phyloP scores from a whole-genome alignment of 805 yeast genomes.

The Candida patagonica region DNA sequence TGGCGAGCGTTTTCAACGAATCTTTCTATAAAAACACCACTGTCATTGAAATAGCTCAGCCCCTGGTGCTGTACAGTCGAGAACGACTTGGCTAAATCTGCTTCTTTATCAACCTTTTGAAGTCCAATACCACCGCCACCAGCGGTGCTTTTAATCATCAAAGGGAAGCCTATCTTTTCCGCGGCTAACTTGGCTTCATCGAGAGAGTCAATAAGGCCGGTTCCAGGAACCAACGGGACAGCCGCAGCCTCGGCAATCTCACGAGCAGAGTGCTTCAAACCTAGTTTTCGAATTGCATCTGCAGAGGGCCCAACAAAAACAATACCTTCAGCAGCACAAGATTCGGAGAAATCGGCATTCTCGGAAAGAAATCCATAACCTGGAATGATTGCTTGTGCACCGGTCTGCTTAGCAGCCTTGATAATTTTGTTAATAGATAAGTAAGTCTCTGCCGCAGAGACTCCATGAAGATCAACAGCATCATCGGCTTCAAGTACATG shows the following conservation, averaged over 20 bases:
- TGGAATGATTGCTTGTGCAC: slow-evolving; percentile 93
- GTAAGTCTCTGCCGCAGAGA: slow-evolving; percentile 85
- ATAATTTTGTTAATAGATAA: slow-evolving; percentile 77
- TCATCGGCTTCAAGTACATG: slow-evolving; percentile 81
- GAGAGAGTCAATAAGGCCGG: slow-evolving; percentile 65
- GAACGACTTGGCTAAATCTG: slow-evolving; percentile 75
- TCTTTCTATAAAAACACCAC: slow-evolving; percentile 91
- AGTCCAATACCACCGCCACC: slow-evolving; percentile 99
- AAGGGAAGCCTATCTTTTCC: slow-evolving; percentile 65
- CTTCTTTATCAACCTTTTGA: slow-evolving; percentile 80
- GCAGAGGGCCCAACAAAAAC: slow-evolving; percentile 96
- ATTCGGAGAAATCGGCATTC: slow-evolving; percentile 91
- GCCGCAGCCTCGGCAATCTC: slow-evolving; percentile 85
- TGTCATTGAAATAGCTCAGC: slow-evolving; percentile 81
- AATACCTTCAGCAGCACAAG: slow-evolving; percentile 73
- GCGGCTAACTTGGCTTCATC: slow-evolving; percentile 74
- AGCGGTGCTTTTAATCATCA: slow-evolving; percentile 95
- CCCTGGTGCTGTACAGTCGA: slow-evolving; percentile 93
- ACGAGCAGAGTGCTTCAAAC: slow-evolving; percentile 94
- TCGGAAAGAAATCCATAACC: slow-evolving; percentile 96
- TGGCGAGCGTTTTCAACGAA: slow-evolving; percentile 94
- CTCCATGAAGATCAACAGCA: slow-evolving; percentile 70
- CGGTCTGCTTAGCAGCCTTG: slow-evolving; percentile 71
- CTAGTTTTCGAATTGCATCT: slow-evolving; percentile 81
- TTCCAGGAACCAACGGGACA: slow-evolving; percentile 97